These are phyloP conservation scores for Aspergillus sp. DNA, from an alignment of 2,329 filamentous ascomycete genomes.

Conservation along the genomic window DNA sequence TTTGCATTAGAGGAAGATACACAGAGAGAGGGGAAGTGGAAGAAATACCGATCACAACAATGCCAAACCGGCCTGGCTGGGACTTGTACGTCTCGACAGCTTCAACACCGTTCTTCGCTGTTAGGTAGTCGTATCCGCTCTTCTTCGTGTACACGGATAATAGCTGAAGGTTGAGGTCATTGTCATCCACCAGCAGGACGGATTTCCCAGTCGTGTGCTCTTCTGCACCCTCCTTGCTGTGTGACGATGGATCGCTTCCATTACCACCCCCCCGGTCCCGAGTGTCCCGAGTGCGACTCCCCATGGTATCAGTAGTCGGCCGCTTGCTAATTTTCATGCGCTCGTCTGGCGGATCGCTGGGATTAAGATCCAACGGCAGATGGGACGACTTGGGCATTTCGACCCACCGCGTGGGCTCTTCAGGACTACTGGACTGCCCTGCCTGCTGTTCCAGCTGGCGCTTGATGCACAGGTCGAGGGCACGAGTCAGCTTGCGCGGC, in stretches of 20 bases:
- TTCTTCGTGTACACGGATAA: conserved; percentile 27
- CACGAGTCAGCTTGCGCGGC: conserved; percentile 26
- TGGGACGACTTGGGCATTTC: conserved; percentile 15
- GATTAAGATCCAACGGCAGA: conserved; percentile 11
- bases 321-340: conserved; percentile 18
- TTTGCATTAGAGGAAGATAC: neutral
- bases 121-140: conserved; percentile 20
- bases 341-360: conserved; percentile 11
- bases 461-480: conserved; percentile 20
- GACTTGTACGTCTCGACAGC: conserved; percentile 25
- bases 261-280: no score
- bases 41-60: conserved; percentile 14
- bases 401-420: conserved; percentile 14
- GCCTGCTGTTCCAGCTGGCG: conserved; percentile 2
- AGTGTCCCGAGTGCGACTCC: neutral
- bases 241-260: neutral
- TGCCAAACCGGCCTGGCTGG: conserved; percentile 1
- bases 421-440: neutral
- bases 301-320: conserved; percentile 14
- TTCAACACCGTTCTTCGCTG: conserved; percentile 28
- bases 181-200: conserved; percentile 34
- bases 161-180: conserved; percentile 29
- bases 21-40: neutral
- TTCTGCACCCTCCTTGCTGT: neutral
- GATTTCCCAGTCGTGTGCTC: neutral